A percentile compares a stretch with the other conserved stretches of the same genome.
These are phyloP conservation scores for Aureobasidium mangrovei DNA, from an alignment of 2,329 filamentous ascomycete genomes.

Conservation along the genomic window DNA sequence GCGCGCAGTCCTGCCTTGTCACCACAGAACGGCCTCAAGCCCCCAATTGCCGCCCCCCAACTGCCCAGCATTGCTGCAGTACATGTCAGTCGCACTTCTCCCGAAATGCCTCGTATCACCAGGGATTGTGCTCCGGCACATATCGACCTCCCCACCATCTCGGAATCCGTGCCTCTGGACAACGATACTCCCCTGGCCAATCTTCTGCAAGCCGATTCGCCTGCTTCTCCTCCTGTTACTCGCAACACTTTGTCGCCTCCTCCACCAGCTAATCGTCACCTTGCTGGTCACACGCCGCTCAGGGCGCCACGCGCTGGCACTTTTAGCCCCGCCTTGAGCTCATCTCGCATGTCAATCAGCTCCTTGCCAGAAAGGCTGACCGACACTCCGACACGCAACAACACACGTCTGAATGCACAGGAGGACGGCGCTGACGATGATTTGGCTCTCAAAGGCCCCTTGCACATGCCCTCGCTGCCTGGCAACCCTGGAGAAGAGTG, in stretches of 20 bases:
- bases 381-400: conserved; percentile 29
- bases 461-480: conserved; percentile 30
- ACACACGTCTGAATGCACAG: conserved; percentile 27
- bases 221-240: conserved; percentile 20
- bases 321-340: conserved; percentile 19
- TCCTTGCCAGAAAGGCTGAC: conserved; percentile 23
- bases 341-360: background rate
- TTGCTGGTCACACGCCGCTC: conserved; percentile 29
- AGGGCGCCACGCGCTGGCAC: conserved; percentile 22
- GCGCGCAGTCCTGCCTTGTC: conserved; percentile 28
- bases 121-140: conserved; percentile 13
- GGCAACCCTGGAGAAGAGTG: conserved; percentile 25
- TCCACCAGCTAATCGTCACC: conserved; percentile 22
- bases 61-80: conserved; percentile 29
- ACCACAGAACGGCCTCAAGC: conserved; percentile 19
- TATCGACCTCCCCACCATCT: conserved; percentile 10
- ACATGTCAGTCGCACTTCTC: conserved; percentile 20
- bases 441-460: conserved; percentile 24
- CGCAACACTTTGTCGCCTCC: conserved; percentile 23
- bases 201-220: conserved; percentile 25
- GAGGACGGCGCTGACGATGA: conserved; percentile 25
- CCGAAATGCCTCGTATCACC: conserved; percentile 9
- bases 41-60: conserved; percentile 11
- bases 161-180: background rate
- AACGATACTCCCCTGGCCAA: background rate